phyloP scores from a whole-genome alignment of 257 asterid species.

The Sherardia arvensis region DNA sequence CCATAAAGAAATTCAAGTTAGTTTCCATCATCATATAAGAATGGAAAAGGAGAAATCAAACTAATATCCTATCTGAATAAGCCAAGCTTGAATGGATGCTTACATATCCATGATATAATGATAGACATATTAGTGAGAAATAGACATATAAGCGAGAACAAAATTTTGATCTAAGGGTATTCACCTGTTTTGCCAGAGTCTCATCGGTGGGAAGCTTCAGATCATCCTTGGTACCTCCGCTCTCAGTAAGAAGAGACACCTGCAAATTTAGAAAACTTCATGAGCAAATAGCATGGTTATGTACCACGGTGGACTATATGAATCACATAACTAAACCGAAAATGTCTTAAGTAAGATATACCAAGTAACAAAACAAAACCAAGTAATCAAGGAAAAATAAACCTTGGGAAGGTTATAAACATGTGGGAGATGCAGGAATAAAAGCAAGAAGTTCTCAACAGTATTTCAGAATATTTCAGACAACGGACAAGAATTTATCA shows the following conservation, averaged over 20 bases:
- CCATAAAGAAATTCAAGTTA: neutral
- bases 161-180: no score
- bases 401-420: neutral
- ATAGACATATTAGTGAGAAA: no score
- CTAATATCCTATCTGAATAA: neutral
- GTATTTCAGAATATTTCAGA: no score
- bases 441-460: no score
- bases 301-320: no score
- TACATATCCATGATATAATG: no score
- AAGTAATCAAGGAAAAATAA: neutral
- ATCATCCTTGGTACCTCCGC: constrained; percentile 69
- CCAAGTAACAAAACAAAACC: neutral
- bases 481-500: neutral
- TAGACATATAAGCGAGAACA: no score
- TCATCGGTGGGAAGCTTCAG: constrained; percentile 75
- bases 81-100: no score
- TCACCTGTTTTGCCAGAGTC: constrained; percentile 18
- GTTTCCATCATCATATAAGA: neutral
- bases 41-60: neutral
- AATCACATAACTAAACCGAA: no score
- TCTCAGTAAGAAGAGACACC: constrained; percentile 81
- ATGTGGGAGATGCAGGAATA: neutral
- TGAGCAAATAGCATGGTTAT: neutral
- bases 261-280: constrained; percentile 9
- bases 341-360: neutral